phyloP scores from a whole-genome alignment of 2,329 filamentous ascomycete species.

The Scedosporium dehoogii region DNA sequence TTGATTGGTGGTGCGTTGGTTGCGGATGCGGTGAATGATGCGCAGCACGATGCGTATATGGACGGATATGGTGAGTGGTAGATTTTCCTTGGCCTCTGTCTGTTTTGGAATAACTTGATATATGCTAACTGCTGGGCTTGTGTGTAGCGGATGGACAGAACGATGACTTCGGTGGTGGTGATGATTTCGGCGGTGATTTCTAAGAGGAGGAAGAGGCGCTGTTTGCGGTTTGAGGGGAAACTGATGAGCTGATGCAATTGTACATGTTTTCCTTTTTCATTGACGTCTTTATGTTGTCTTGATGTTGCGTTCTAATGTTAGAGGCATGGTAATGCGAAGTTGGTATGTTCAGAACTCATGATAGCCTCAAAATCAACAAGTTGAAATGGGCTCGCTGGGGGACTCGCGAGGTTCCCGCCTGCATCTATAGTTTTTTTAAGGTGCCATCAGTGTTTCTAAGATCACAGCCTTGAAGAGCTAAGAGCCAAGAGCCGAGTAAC shows the following conservation, averaged over 20 bases:
- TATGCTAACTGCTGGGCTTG: constrained; percentile 3
- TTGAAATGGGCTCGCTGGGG: too few species aligned
- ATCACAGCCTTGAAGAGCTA: too few species aligned
- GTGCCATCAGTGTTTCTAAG: too few species aligned
- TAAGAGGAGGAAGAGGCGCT: constrained; percentile 14
- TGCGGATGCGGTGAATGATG: constrained; percentile 54
- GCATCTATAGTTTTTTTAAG: too few species aligned
- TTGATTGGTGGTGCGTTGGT: constrained; percentile 68
- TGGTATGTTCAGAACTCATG: background rate
- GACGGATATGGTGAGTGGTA: constrained; percentile 29
- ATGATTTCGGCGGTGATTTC: constrained; percentile 27
- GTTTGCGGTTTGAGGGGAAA: constrained; percentile 1
- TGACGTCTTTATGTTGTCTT: background rate
- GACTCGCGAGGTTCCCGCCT: too few species aligned
- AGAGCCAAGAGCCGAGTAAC: too few species aligned
- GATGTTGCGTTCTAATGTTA: background rate
- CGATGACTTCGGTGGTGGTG: constrained; percentile 13
- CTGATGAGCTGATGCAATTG: background rate
- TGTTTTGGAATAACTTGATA: background rate
- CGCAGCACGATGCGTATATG: constrained; percentile 46
- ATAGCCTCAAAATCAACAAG: background rate
- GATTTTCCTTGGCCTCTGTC: background rate
- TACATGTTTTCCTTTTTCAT: background rate
- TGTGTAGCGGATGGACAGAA: constrained; percentile 3
- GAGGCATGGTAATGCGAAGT: background rate